A percentile compares a stretch with the other conserved stretches of the same genome.
phyloP scores from a whole-genome alignment of 306 rosid genomes.

The Vigna unguiculata region DNA sequence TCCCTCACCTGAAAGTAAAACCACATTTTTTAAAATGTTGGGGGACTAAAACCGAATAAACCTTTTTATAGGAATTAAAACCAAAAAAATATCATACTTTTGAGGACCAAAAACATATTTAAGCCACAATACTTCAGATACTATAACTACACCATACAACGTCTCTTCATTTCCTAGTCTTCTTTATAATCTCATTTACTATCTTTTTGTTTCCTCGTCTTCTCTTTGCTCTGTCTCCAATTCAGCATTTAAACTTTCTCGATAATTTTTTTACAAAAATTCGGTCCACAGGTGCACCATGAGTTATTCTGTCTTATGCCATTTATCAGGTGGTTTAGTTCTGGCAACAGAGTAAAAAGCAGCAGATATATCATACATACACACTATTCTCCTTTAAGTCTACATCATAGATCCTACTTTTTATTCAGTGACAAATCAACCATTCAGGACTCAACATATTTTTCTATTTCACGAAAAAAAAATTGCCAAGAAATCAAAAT shows the following conservation, averaged over 20 bases:
- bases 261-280: background rate
- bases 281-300: background rate
- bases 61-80: background rate
- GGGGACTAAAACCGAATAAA: background rate
- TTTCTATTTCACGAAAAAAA: background rate
- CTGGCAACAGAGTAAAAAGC: conserved; percentile 7
- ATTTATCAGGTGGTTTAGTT: background rate
- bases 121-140: background rate
- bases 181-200: background rate
- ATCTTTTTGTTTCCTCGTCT: background rate
- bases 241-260: background rate
- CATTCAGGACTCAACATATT: background rate
- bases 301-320: conserved; percentile 4
- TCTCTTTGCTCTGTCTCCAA: background rate
- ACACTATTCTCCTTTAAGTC: background rate
- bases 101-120: background rate
- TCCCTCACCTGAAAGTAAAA: no score
- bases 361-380: conserved; percentile 1
- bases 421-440: conserved; percentile 27
- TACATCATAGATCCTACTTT: background rate
- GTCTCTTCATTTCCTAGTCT: background rate
- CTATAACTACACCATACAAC: background rate
- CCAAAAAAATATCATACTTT: background rate
- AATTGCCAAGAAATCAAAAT: background rate
- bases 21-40: no score